phyloP scores from a whole-genome alignment of 768 basidiomycete species.

The Tephrocybe sp. region DNA sequence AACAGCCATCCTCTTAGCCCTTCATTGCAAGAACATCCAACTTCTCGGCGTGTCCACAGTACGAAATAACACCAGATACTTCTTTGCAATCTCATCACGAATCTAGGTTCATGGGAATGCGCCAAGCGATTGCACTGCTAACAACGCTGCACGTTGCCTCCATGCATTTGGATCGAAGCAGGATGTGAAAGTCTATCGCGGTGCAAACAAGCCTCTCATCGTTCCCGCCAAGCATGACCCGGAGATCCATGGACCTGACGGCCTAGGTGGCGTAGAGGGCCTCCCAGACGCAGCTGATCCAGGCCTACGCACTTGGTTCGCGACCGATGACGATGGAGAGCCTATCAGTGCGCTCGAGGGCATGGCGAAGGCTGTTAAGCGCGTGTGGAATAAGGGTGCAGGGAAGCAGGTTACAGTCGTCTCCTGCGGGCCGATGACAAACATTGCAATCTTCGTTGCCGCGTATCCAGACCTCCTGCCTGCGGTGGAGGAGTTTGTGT shows the following conservation, averaged over 20 bases:
- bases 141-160: slow-evolving; percentile 78
- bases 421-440: slow-evolving; percentile 85
- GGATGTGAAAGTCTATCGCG: slow-evolving; percentile 61
- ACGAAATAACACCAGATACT: slow-evolving; percentile 14
- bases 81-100: neutral
- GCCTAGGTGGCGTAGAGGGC: slow-evolving; percentile 82
- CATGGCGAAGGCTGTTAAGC: slow-evolving; percentile 53
- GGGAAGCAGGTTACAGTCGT: slow-evolving; percentile 67
- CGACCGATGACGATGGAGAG: slow-evolving; percentile 37
- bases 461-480: slow-evolving; percentile 50
- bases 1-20: slow-evolving; percentile 74
- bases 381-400: slow-evolving; percentile 53
- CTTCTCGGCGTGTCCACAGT: slow-evolving; percentile 87
- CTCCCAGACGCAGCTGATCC: slow-evolving; percentile 51
- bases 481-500: slow-evolving; percentile 68
- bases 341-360: slow-evolving; percentile 62
- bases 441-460: slow-evolving; percentile 65
- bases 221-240: slow-evolving; percentile 60
- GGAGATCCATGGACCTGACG: slow-evolving; percentile 81
- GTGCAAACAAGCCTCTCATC: slow-evolving; percentile 68
- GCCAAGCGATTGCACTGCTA: slow-evolving; percentile 51
- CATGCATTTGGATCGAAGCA: slow-evolving; percentile 66
- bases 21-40: slow-evolving; percentile 59
- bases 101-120: slow-evolving; percentile 81
- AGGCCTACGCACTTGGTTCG: slow-evolving; percentile 48